These are phyloP conservation scores for Mycena rosella DNA, from an alignment of 768 basidiomycete genomes.

Conservation along the genomic window DNA sequence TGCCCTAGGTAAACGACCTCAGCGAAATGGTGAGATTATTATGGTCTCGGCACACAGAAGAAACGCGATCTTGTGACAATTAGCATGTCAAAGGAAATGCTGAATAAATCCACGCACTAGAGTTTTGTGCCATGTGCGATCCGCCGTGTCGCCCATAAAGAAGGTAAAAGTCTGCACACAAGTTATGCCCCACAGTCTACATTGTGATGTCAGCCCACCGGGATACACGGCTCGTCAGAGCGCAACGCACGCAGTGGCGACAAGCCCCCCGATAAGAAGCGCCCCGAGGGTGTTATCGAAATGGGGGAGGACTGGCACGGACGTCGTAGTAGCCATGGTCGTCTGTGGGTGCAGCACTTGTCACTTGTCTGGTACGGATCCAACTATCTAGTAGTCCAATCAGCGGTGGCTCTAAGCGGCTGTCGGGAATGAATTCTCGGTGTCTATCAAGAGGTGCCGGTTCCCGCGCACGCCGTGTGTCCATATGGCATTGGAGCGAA, in stretches of 20 bases:
- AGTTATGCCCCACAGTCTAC: conserved; percentile 71
- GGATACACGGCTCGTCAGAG: conserved; percentile 11
- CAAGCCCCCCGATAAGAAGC: conserved; percentile 55
- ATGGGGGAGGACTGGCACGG: conserved; percentile 36
- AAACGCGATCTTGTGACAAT: conserved; percentile 46
- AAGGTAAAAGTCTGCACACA: conserved; percentile 68
- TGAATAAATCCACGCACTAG: conserved; percentile 45
- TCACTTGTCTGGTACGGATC: not conserved
- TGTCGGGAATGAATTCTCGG: conserved; percentile 3
- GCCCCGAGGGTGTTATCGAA: conserved; percentile 63
- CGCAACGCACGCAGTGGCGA: conserved; percentile 64
- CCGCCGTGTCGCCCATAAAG: conserved; percentile 54
- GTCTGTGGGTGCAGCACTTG: conserved; percentile 1
- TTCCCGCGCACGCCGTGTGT: not conserved
- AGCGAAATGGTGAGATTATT: conserved; percentile 27
- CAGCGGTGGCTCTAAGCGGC: not conserved
- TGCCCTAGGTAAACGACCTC: conserved; percentile 47
- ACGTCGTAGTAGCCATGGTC: conserved; percentile 11
- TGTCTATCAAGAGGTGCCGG: not conserved
- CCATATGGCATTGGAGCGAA: conserved; percentile 20
- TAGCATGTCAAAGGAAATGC: not conserved
- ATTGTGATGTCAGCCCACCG: not conserved
- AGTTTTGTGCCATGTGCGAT: conserved; percentile 50
- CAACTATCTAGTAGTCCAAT: too few species aligned
- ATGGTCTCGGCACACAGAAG: conserved; percentile 48